A percentile compares a stretch with the other conserved stretches of the same genome.
phyloP scores from a whole-genome alignment of 2,329 filamentous ascomycete species.

The Hypomyces rosellus region DNA sequence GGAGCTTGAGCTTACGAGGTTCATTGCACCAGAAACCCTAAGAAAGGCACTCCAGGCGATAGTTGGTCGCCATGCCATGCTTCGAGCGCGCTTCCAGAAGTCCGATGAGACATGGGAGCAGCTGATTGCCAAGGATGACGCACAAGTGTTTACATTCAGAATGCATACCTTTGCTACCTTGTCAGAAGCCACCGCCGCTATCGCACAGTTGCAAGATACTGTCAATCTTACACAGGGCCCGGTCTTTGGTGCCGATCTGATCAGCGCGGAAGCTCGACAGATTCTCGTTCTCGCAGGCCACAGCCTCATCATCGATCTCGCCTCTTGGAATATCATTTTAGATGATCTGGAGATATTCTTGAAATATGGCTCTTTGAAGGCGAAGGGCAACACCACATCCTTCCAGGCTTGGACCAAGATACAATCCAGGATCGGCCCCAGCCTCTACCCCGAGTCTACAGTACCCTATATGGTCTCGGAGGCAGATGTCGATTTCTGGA shows the following conservation, averaged over 20 bases:
- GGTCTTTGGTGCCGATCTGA: slow-evolving; percentile 16
- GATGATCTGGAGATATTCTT: slow-evolving; percentile 14
- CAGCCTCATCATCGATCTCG: slow-evolving; percentile 34
- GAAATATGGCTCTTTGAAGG: not conserved
- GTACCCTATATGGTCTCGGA: too few relatives aligned
- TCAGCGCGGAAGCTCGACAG: not conserved
- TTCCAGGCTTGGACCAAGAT: slow-evolving; percentile 33
- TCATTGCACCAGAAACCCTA: slow-evolving; percentile 13
- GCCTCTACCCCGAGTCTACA: too few relatives aligned
- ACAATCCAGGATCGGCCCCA: slow-evolving; percentile 12
- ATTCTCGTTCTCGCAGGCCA: slow-evolving; percentile 12
- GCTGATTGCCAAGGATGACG: slow-evolving; percentile 14
- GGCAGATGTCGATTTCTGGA: too few relatives aligned
- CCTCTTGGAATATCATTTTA: slow-evolving; percentile 38
- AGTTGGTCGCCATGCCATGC: slow-evolving; percentile 29
- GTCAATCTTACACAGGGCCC: slow-evolving; percentile 15
- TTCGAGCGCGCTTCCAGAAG: slow-evolving; percentile 27
- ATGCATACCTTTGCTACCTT: not conserved
- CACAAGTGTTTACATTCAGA: not conserved
- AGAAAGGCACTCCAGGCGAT: slow-evolving; percentile 18
- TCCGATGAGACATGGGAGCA: slow-evolving; percentile 15
- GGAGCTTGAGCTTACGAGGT: slow-evolving; percentile 25
- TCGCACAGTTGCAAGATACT: slow-evolving; percentile 5
- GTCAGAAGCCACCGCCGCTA: not conserved
- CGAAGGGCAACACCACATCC: slow-evolving; percentile 1